A percentile compares a stretch with the other conserved stretches of the same genome.
Evolutionary conservation across 768 basidiomycete genomes (phyloP).

Genomic region (Lentinula boryana): DNA sequence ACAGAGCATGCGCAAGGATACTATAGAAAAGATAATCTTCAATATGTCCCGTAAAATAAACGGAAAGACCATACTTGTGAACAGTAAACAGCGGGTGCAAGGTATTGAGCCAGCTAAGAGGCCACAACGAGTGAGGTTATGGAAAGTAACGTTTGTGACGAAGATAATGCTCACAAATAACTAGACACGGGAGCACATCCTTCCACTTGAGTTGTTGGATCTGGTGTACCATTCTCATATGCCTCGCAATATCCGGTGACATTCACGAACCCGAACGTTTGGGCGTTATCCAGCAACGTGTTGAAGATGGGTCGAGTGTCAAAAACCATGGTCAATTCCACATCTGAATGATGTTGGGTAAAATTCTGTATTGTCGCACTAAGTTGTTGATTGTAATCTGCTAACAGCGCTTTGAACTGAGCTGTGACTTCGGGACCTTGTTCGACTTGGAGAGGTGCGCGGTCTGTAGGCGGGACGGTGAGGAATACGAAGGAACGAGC

Average conservation of each 20-base stretch:
- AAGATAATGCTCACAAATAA: conserved; percentile 46
- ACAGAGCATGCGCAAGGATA: conserved; percentile 44
- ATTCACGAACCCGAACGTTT: conserved; percentile 52
- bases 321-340: conserved; percentile 43
- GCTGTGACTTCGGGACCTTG: conserved; percentile 32
- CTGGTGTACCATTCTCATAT: conserved; percentile 53
- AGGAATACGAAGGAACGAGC: conserved; percentile 59
- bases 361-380: conserved; percentile 30
- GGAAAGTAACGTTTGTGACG: background rate
- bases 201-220: conserved; percentile 43
- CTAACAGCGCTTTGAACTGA: conserved; percentile 28
- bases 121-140: background rate
- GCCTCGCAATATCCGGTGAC: conserved; percentile 52
- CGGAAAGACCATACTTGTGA: conserved; percentile 40
- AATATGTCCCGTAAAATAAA: background rate
- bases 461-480: conserved; percentile 54
- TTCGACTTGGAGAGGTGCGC: conserved; percentile 40
- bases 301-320: conserved; percentile 58
- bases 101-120: conserved; percentile 50
- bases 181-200: conserved; percentile 59
- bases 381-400: conserved; percentile 48
- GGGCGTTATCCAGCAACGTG: conserved; percentile 44
- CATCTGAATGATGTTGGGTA: conserved; percentile 30
- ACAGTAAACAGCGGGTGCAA: conserved; percentile 60
- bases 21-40: conserved; percentile 19